Evolutionary conservation across 2,329 filamentous ascomycete genomes (phyloP).

Genomic region (Dactylonectria estremocensis): DNA sequence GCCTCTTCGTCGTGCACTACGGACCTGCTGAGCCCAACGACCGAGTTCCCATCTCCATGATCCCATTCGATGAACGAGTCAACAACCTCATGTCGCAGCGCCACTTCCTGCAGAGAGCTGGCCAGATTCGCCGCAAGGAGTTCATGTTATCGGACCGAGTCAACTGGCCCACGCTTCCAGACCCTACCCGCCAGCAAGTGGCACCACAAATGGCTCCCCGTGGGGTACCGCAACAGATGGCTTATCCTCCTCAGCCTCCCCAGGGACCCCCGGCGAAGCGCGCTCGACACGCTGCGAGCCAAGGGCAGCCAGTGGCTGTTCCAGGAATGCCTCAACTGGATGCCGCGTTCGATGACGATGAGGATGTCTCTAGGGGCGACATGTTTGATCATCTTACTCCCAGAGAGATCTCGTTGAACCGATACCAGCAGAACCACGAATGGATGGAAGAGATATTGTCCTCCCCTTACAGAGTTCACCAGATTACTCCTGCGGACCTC

Average conservation of each 20-base stretch:
- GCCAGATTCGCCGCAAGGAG: slow-evolving; percentile 89
- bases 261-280: slow-evolving; percentile 71
- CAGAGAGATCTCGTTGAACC: slow-evolving; percentile 86
- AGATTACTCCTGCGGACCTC: slow-evolving; percentile 90
- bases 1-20: slow-evolving; percentile 94
- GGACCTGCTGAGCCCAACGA: slow-evolving; percentile 82
- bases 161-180: slow-evolving; percentile 89
- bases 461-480: slow-evolving; percentile 87
- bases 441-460: slow-evolving; percentile 99
- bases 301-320: slow-evolving; percentile 56
- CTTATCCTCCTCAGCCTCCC: slow-evolving; percentile 70
- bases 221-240: slow-evolving; percentile 72
- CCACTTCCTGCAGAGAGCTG: slow-evolving; percentile 78
- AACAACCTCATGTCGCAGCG: slow-evolving; percentile 74
- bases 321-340: slow-evolving; percentile 59
- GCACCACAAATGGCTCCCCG: slow-evolving; percentile 62
- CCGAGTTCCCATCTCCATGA: slow-evolving; percentile 77
- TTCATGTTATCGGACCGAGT: slow-evolving; percentile 93
- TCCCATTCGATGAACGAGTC: slow-evolving; percentile 75
- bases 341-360: slow-evolving; percentile 82
- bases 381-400: slow-evolving; percentile 92
- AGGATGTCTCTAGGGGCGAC: slow-evolving; percentile 90
- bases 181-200: slow-evolving; percentile 66
- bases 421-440: slow-evolving; percentile 96
- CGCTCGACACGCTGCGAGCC: slow-evolving; percentile 62